A percentile compares a stretch with the other conserved stretches of the same genome.
Evolutionary conservation across 2,329 filamentous ascomycete genomes (phyloP).

Genomic region (Colletotrichum lupini): DNA sequence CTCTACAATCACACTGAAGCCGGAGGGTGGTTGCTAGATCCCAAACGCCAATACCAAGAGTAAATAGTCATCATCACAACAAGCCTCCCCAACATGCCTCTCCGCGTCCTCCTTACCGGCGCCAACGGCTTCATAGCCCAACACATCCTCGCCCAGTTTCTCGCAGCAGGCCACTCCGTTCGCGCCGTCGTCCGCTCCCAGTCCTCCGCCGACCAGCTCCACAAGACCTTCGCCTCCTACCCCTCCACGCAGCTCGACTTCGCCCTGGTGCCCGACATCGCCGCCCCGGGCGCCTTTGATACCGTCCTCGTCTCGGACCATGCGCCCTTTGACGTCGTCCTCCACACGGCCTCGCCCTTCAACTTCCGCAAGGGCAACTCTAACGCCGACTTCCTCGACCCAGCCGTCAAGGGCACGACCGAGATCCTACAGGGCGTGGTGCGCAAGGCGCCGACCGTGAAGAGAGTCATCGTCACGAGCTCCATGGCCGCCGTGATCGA

Average conservation of each 20-base stretch:
- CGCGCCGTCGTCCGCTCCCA: slow-evolving; percentile 50
- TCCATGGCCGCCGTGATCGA: slow-evolving; percentile 58
- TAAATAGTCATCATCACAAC: no score
- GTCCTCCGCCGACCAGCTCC: neutral
- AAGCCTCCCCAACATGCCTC: slow-evolving; percentile 6
- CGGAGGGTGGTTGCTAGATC: no score
- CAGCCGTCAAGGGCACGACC: slow-evolving; percentile 64
- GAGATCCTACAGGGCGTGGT: slow-evolving; percentile 61
- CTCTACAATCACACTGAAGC: no score
- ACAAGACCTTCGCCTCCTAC: neutral
- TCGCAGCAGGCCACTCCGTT: slow-evolving; percentile 49
- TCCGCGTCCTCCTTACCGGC: slow-evolving; percentile 46
- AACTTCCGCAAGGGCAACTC: slow-evolving; percentile 70
- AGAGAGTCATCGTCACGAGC: slow-evolving; percentile 69
- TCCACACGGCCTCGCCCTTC: slow-evolving; percentile 82
- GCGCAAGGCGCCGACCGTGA: slow-evolving; percentile 61
- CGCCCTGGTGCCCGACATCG: slow-evolving; percentile 48
- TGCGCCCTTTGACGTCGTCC: slow-evolving; percentile 75
- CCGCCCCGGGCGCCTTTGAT: slow-evolving; percentile 47
- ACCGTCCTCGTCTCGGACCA: slow-evolving; percentile 44
- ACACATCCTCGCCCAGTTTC: slow-evolving; percentile 49
- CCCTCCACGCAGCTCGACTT: slow-evolving; percentile 37
- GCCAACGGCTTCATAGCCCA: slow-evolving; percentile 56
- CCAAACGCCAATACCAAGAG: no score
- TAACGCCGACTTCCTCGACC: slow-evolving; percentile 61